Conservation (phyloP, 1,284 basidiomycete species). For the Athelia psychrophila region DNA sequence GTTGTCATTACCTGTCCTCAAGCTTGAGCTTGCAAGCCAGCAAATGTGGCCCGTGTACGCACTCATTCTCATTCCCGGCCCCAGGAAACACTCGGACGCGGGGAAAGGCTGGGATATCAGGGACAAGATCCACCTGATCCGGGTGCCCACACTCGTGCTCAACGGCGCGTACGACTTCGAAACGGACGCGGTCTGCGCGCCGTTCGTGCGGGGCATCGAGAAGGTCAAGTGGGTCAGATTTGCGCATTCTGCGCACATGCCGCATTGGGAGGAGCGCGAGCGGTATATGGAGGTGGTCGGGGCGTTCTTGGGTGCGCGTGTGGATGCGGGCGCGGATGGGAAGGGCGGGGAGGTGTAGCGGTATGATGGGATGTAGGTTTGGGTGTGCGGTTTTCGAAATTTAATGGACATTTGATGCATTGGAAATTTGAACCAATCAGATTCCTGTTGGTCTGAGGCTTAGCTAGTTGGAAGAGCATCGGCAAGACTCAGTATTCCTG, state of each 20-base stretch:
- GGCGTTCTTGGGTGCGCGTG: conserved; percentile 16
- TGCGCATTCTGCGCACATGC: conserved; percentile 22
- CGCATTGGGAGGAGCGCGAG: conserved; percentile 24
- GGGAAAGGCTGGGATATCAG: conserved; percentile 24
- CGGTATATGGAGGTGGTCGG: conserved; percentile 20
- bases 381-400: too few relatives aligned
- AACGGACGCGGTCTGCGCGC: conserved; percentile 9
- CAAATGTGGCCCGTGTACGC: not conserved
- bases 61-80: conserved; percentile 7
- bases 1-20: not conserved
- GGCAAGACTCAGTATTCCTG: too few relatives aligned
- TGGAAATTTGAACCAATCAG: too few relatives aligned
- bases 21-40: conserved; percentile 6
- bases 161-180: conserved; percentile 20
- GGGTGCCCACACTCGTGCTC: conserved; percentile 20
- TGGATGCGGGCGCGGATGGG: too few relatives aligned
- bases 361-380: too few relatives aligned
- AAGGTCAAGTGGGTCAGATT: conserved; percentile 21
- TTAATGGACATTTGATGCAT: too few relatives aligned
- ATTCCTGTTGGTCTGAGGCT: too few relatives aligned
- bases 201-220: conserved; percentile 12
- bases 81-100: not conserved
- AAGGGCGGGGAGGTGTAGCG: too few relatives aligned
- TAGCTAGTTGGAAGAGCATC: too few relatives aligned
- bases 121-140: conserved; percentile 20